Conservation (phyloP, 768 basidiomycete genomes). For the Paxillus ammoniavirescens region DNA sequence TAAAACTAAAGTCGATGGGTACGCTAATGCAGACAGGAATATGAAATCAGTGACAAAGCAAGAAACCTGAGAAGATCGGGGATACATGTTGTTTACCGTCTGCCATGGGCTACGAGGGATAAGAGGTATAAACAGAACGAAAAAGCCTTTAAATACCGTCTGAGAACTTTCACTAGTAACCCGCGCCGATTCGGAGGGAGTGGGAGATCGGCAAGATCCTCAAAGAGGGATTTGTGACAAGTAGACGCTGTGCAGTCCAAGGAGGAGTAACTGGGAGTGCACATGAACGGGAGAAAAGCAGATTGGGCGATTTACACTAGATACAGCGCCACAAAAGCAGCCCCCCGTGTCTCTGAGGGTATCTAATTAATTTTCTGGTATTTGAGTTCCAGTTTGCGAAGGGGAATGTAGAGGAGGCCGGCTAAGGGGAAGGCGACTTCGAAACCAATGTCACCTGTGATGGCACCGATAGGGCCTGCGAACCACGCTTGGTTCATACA, state of each 20-base stretch:
- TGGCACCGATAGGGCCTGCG: conserved; percentile 61
- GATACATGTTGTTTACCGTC: no score
- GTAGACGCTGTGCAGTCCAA: no score
- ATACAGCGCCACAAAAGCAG: conserved; percentile 3
- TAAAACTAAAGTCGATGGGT: no score
- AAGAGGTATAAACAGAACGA: not conserved
- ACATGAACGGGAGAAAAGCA: not conserved
- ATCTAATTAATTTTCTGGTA: conserved; percentile 25
- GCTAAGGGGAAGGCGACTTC: conserved; percentile 54
- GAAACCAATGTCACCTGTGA: conserved; percentile 71
- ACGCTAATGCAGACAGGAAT: no score
- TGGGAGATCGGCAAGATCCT: conserved; percentile 11
- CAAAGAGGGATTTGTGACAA: not conserved
- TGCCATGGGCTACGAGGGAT: no score
- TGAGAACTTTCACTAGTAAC: no score
- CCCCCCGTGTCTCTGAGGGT: not conserved
- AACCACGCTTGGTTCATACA: conserved; percentile 75
- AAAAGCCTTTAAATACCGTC: not conserved
- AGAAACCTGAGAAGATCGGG: no score
- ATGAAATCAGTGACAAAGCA: no score
- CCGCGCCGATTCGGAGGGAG: no score
- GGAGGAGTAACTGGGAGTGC: no score
- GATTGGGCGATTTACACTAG: conserved; percentile 7
- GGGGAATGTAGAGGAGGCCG: conserved; percentile 48
- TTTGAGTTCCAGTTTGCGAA: conserved; percentile 50